Evolutionary conservation across 768 basidiomycete species (phyloP), one percentile per base, ranked within the genome.

Genomic region (Mycena olivaceomarginata): DNA sequence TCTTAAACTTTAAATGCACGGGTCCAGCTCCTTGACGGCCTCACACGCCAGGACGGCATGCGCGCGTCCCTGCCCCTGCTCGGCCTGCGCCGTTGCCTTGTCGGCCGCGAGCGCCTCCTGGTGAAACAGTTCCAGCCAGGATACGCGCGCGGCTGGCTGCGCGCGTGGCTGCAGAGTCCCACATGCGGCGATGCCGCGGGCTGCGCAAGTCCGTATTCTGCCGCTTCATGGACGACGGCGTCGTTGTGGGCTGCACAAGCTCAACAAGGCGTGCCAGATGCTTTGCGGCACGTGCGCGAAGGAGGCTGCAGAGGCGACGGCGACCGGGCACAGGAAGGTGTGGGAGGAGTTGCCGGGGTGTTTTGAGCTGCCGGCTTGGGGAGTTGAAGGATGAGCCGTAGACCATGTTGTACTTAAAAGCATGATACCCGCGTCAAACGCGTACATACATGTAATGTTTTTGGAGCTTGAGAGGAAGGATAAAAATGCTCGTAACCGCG

Each of bases 351-450:
- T 69, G 5, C 68, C 68, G n/a, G 40, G 0, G 5, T 40, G 43
- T 15, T 69, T 59, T 12, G 56, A 25, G 15, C 68, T 69, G 12
- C 68, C 68, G 0, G 12, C 56, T 11, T 69, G 68, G 68, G 9
- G 25, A 0, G 56, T 45, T 69, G 68, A 69, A 69, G 40, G 43
- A 69, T 5, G 40, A 64, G 18, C 7, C 12, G 20, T 64, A 22
- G 41, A 51, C 48, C 12, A 2, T 31, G 16, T 51, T 12, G 48
- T 51, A 51, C 48, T 1, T 16, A 16, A 5, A 12, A 51, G 48
- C 48, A 16, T 51, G 18, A 20, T 51, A 31, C 48, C 48, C 5
- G 48, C 48, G 18, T 16, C 48, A 12, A n/a, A 51, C 48, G 18
- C 16, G 48, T 51, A 7, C 4, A 51, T 51, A 7, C 4, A 51